A percentile compares a stretch with the other conserved stretches of the same genome.
These are phyloP conservation scores for Podospora australis DNA, from an alignment of 495 filamentous ascomycete species.

Conservation along the genomic window DNA sequence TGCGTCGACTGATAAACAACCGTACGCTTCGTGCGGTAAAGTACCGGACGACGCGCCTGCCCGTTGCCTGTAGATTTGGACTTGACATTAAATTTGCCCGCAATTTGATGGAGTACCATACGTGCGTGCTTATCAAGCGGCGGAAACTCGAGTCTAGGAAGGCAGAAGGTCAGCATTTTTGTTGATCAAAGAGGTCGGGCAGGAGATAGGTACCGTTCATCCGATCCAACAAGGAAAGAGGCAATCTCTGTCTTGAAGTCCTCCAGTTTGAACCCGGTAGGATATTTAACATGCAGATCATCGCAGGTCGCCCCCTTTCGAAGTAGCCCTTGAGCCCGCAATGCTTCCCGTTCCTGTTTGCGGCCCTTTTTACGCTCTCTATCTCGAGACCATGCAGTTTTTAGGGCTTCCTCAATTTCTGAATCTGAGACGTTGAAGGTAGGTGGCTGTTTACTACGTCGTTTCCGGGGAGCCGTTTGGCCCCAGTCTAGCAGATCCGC, in stretches of 20 bases:
- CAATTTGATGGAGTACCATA: constrained; percentile 69
- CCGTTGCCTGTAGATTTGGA: constrained; percentile 78
- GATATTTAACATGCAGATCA: constrained; percentile 67
- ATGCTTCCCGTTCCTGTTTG: constrained; percentile 71
- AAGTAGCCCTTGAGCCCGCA: constrained; percentile 72
- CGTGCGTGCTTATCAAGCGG: constrained; percentile 76
- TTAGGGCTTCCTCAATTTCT: constrained; percentile 60
- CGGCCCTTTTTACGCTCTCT: constrained; percentile 71
- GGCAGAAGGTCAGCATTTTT: constrained; percentile 8
- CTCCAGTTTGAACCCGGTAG: constrained; percentile 59
- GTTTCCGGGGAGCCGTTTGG: constrained; percentile 52
- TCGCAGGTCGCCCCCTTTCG: constrained; percentile 56
- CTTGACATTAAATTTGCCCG: constrained; percentile 63
- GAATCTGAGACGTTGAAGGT: constrained; percentile 61
- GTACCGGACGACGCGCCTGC: constrained; percentile 63
- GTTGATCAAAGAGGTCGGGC: not conserved
- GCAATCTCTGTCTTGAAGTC: constrained; percentile 68
- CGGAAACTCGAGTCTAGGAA: constrained; percentile 71
- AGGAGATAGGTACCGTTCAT: constrained; percentile 50
- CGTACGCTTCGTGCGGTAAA: constrained; percentile 67
- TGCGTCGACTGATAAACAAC: constrained; percentile 42
- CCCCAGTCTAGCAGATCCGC: constrained; percentile 82
- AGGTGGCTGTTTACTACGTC: constrained; percentile 40
- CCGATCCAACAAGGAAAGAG: constrained; percentile 58
- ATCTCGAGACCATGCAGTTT: constrained; percentile 65